Evolutionary conservation across 83 land plant species (phyloP).

Genomic region (Picea abies): DNA sequence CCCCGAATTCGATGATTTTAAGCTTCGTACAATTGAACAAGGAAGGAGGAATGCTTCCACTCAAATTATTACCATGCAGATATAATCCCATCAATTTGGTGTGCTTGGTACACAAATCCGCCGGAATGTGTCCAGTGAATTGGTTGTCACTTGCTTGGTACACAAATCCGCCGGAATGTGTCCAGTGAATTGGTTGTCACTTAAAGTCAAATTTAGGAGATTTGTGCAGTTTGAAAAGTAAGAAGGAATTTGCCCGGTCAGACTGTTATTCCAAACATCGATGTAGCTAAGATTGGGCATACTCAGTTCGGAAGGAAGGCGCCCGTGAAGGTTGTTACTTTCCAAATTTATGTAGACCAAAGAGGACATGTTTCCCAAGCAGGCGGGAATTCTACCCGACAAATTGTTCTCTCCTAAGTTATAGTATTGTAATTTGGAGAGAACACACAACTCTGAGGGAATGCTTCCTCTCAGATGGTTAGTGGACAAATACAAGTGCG

Average conservation of each 20-base stretch:
- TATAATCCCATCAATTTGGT: neutral
- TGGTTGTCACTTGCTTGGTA: too few species aligned
- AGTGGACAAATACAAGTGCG: neutral
- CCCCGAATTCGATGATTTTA: neutral
- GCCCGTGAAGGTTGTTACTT: neutral
- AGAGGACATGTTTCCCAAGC: neutral
- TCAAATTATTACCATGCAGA: neutral
- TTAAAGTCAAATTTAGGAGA: neutral
- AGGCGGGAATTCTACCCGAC: constrained; percentile 27
- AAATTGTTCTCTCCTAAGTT: constrained; percentile 11
- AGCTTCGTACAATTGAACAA: constrained; percentile 7
- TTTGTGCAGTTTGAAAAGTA: constrained; percentile 9
- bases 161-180: neutral
- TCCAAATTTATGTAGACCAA: neutral
- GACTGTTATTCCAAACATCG: constrained; percentile 19
- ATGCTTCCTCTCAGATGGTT: neutral
- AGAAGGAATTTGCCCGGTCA: constrained; percentile 20
- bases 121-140: neutral
- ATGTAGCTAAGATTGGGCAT: neutral
- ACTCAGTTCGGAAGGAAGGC: neutral
- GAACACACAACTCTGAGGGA: neutral
- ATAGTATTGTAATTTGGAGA: neutral
- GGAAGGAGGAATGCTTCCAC: neutral
- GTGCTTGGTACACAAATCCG: neutral
- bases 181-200: neutral